Evolutionary conservation across 2,329 filamentous ascomycete species (phyloP), one percentile per base, ranked within the genome.

Genomic region (Coleophoma eucalyptorum): DNA sequence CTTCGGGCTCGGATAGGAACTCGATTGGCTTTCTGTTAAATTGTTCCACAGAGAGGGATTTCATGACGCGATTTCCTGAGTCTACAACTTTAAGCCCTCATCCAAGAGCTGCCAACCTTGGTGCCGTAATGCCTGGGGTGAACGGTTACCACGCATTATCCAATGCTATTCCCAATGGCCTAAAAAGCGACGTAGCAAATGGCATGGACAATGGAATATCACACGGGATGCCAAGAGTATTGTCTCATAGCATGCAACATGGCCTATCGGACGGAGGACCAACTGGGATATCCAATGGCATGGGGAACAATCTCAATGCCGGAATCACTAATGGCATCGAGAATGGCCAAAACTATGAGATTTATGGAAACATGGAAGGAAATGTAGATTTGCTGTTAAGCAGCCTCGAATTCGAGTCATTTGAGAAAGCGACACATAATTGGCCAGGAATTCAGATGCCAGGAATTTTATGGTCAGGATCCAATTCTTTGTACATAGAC

Each of bases 11-110:
- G 15, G 63, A 65, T 46, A 57, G 64, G 12, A 66, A 64, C 26
- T 66, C 64, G 3, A 65, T 66, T 46, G 55, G 62, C 8, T 66
- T 66, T 16, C 54, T 66, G 5, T 58, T 66, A 11, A 66, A 66
- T 43, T 59, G 57, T 15, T 52, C 61, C 1, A 54, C 51, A 11
- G 63, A 65, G 16, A 49, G 48, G 12, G 62, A 65, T n/a, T 65
- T 65, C 45, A 58, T 63, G 34, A 52, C 53, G 15, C 59, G 60
- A 35, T 65, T 63, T 31, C 61, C 62, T 1, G 58, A 64, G 32
- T 58, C 57, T 15, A 54, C 53, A 3, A 62, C 59, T 1, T 21
- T 58, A 12, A 62, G 55, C 49, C 62, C 55, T 20, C 50, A 49
- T 18, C 52, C 37, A 33, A 55, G 50, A 40, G 37, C 50, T 1